Evolutionary conservation across 257 asterid genomes (phyloP), one percentile per base, ranked within the genome.

Genomic region (Ilex aquifolium): DNA sequence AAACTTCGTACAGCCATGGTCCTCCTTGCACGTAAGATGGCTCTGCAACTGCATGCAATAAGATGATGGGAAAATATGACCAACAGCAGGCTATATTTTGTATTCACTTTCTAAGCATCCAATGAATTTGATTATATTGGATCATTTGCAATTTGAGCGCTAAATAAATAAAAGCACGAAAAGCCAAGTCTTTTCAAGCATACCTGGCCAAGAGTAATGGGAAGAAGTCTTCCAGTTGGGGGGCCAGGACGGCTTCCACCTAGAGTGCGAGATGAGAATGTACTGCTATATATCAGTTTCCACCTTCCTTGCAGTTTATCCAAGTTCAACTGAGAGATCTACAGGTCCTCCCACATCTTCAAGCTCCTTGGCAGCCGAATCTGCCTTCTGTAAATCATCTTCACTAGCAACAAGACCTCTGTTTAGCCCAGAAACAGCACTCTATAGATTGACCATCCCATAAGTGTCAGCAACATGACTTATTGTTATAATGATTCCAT

Each of bases 181-280:
- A n/a, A n/a, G n/a, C n/a, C n/a, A n/a, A n/a, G n/a, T n/a, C n/a
- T n/a, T 61, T 21, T 65, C 39, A 44, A 30, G 49, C 48, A 13
- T 57, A 92, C 98, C 88, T 80, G 96, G 49, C 99, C 96, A 57
- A 92, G 97, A 16, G 95, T 85, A 17, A 92, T 83, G 15, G 99
- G 99, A 68, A 89, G 95, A 76, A 92, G 96, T 65, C 99, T 80
- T 61, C 96, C 83, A 2, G 89, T 86, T n/a, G 96, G 94, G 32
- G 96, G 99, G 12, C 99, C 99, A 15, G 99, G 97, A 60, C 97
- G 97, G 73, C 95, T 85, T 69, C 99, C 99, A 36, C 99, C 99
- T n/a, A 92, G 90, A 51, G 96, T 87, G 8, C 85, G 79, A 53
- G 95, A 78, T 5, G 99, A 92, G 71, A 92, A 92, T 31, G 95